Conservation (phyloP, 306 rosid genomes). For the Dalbergia cultrata region DNA sequence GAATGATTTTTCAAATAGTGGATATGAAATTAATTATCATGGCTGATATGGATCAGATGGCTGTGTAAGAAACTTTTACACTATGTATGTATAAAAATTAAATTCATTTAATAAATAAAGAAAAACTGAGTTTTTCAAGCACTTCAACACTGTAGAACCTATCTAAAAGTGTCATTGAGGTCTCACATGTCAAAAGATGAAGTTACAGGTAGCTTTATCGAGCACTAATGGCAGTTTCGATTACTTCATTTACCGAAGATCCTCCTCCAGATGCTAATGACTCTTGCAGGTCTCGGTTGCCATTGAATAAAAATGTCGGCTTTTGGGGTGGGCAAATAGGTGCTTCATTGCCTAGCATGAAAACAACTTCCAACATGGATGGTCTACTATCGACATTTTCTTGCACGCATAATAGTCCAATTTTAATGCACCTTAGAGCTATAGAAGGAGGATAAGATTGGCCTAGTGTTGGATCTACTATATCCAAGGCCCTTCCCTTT, state of each 20-base stretch:
- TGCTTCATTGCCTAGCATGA: slow-evolving; percentile 66
- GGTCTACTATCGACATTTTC: slow-evolving; percentile 57
- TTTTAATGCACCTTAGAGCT: slow-evolving; percentile 61
- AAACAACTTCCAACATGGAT: slow-evolving; percentile 60
- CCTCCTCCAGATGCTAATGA: slow-evolving; percentile 43
- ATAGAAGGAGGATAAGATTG: slow-evolving; percentile 28
- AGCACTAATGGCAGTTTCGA: slow-evolving; percentile 33
- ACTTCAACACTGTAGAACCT: too few relatives aligned
- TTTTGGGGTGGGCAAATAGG: slow-evolving; percentile 51
- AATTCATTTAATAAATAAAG: too few relatives aligned
- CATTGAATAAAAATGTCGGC: slow-evolving; percentile 58
- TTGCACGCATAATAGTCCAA: slow-evolving; percentile 64
- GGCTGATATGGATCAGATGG: too few relatives aligned
- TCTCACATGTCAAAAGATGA: too few relatives aligned
- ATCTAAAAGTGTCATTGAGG: too few relatives aligned
- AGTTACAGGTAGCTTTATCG: slow-evolving; percentile 22
- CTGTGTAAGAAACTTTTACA: too few relatives aligned
- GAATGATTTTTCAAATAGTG: too few relatives aligned
- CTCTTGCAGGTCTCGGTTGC: not conserved
- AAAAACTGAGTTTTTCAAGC: too few relatives aligned
- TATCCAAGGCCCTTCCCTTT: slow-evolving; percentile 49
- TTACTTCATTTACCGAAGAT: slow-evolving; percentile 54
- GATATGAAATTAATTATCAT: too few relatives aligned
- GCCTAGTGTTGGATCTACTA: slow-evolving; percentile 51
- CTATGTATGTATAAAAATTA: too few relatives aligned